phyloP scores from a whole-genome alignment of 768 basidiomycete genomes.

The Pisolithus albus region DNA sequence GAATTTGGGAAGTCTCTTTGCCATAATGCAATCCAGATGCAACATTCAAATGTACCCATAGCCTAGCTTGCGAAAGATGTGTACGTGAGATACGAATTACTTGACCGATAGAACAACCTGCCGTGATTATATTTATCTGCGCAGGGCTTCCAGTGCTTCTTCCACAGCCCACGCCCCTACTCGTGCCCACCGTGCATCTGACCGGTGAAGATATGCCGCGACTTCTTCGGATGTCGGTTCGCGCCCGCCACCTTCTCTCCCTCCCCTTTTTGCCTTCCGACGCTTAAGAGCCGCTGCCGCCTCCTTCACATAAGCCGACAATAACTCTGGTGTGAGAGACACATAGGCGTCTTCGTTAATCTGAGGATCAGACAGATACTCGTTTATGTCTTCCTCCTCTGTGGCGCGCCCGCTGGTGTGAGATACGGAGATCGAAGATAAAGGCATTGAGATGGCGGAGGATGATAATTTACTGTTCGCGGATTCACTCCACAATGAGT shows the following conservation, averaged over 20 bases:
- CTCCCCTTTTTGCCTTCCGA: slow-evolving; percentile 4
- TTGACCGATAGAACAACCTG: background rate
- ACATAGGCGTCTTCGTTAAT: slow-evolving; percentile 55
- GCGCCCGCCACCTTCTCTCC: slow-evolving; percentile 4
- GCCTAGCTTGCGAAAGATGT: too few relatives aligned
- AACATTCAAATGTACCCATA: background rate
- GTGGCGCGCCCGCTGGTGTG: slow-evolving; percentile 19
- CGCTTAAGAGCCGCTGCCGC: slow-evolving; percentile 30
- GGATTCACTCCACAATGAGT: slow-evolving; percentile 45
- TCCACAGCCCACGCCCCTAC: slow-evolving; percentile 59
- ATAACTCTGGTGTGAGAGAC: slow-evolving; percentile 46
- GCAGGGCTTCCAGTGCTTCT: slow-evolving; percentile 45
- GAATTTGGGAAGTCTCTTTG: slow-evolving; percentile 54
- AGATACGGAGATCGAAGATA: slow-evolving; percentile 19
- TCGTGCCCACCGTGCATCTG: slow-evolving; percentile 59
- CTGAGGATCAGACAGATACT: slow-evolving; percentile 54
- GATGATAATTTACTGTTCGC: slow-evolving; percentile 21
- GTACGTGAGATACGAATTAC: too few relatives aligned
- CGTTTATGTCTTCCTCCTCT: slow-evolving; percentile 33
- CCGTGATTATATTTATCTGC: background rate
- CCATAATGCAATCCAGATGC: slow-evolving; percentile 14
- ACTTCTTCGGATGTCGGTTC: slow-evolving; percentile 43
- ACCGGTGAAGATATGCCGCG: slow-evolving; percentile 35
- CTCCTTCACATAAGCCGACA: slow-evolving; percentile 42
- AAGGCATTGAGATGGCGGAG: slow-evolving; percentile 24